Percentiles rank a stretch among this genome's conserved stretches.
Conservation (phyloP, 129 eudicot species). For the Flaveria ramosissima region DNA sequence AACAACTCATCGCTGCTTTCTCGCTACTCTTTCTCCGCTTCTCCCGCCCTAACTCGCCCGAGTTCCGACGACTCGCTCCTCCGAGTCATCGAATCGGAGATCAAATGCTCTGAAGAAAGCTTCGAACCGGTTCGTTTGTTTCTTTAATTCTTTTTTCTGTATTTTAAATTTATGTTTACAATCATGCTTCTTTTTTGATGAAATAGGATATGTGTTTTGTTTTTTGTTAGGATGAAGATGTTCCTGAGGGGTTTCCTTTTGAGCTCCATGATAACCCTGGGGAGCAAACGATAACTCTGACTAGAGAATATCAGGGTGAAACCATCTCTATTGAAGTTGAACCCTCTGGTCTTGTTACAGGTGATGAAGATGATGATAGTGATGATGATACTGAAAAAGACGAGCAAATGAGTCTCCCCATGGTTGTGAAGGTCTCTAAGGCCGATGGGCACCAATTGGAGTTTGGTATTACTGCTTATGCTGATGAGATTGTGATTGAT, state of each 20-base stretch:
- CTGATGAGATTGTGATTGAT: constrained; percentile 75
- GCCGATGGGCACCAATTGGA: constrained; percentile 58
- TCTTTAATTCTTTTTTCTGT: not conserved
- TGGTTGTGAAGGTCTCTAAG: constrained; percentile 69
- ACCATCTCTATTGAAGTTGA: constrained; percentile 68
- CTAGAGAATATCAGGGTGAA: constrained; percentile 80
- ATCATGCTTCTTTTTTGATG: not conserved
- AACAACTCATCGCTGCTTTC: constrained; percentile 32
- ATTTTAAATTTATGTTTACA: not conserved
- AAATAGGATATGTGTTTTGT: not conserved
- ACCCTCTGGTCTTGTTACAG: constrained; percentile 67
- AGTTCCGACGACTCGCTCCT: constrained; percentile 59
- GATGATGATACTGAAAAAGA: constrained; percentile 41
- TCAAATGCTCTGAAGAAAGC: constrained; percentile 54
- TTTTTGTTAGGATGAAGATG: constrained; percentile 47
- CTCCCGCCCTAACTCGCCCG: constrained; percentile 40
- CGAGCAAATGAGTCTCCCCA: constrained; percentile 50
- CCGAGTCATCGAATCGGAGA: constrained; percentile 56
- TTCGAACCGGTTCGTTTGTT: constrained; percentile 41
- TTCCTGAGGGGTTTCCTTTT: constrained; percentile 76
- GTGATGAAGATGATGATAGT: constrained; percentile 43
- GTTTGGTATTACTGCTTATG: constrained; percentile 64
- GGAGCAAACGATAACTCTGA: constrained; percentile 58
- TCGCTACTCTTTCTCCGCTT: constrained; percentile 35
- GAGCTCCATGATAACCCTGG: constrained; percentile 65